Conservation (phyloP, 805 yeast species). For the Saturnispora diversa region DNA sequence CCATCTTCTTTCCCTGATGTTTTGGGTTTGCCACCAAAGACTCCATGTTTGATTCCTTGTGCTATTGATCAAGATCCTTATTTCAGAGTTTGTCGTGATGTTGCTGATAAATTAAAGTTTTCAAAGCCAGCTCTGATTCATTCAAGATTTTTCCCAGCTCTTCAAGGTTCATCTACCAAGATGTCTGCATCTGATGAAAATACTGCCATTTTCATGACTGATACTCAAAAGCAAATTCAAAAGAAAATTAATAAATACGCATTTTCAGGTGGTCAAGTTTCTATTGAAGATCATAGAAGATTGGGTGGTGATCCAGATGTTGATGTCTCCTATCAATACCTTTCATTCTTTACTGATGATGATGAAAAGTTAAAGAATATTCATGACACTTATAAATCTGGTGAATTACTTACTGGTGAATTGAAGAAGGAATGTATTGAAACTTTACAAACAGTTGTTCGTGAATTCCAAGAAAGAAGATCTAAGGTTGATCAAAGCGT, state of each 20-base stretch:
- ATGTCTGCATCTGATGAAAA: constrained; percentile 94
- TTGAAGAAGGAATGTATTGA: constrained; percentile 83
- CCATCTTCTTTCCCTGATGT: constrained; percentile 94
- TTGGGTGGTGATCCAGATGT: constrained; percentile 92
- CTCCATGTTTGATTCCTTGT: constrained; percentile 96
- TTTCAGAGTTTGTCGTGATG: constrained; percentile 95
- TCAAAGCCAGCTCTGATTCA: constrained; percentile 89
- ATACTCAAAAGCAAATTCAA: constrained; percentile 82
- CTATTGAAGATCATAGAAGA: constrained; percentile 83
- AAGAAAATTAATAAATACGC: constrained; percentile 96
- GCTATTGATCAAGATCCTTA: constrained; percentile 99
- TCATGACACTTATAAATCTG: constrained; percentile 60
- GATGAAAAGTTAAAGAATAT: constrained; percentile 64
- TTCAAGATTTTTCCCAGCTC: constrained; percentile 94
- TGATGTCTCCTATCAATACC: constrained; percentile 90
- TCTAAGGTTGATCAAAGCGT: constrained; percentile 51
- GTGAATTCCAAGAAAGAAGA: constrained; percentile 75
- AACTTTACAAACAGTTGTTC: constrained; percentile 70
- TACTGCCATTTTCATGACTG: constrained; percentile 91
- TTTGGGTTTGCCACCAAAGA: constrained; percentile 75
- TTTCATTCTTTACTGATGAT: constrained; percentile 83
- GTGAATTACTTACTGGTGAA: constrained; percentile 86
- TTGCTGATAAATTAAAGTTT: constrained; percentile 85
- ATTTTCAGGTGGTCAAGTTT: constrained; percentile 85
- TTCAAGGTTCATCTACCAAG: constrained; percentile 92